Base-by-base conservation (phyloP, 768 basidiomycete species). In the Rhizopogon vulgaris region DNA sequence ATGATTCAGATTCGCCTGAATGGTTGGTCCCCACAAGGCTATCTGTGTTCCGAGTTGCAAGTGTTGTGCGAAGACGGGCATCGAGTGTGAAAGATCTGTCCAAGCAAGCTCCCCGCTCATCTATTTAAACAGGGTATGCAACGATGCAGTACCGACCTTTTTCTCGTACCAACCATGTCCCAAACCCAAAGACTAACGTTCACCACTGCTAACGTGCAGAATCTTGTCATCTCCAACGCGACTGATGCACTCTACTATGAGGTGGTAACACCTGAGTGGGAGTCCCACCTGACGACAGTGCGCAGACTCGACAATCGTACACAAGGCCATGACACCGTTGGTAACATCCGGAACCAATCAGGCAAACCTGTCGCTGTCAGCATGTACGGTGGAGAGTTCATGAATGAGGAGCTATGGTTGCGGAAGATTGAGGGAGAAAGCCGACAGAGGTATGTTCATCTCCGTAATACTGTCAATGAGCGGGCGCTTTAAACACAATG, bases 171-270 rank as follows among this genome's bases (percentile, higher is more conserved):
- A 24, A 14, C 36, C 56, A 57, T 60, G 56, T 58, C 69, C 46
- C 62, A 70, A 42, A 61, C 69, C 42, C 62, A 70, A 42, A 61
- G 61, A 49, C 68, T 74, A 30, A 58, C 60, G 34, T 63, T 74
- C 42, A 74, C 72, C 41, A 75, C 72, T 47, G 64, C 71, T 38
- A 63, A 58, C 43, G 48, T 72, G 47, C 64, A 62, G 49, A 73
- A 71, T 52, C 66, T 71, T 55, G 60, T 71, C 37, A 64, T 73
- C 46, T 65, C 73, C 37, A 73, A 69, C 51, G 60, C 53, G 32
- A 64, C 60, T 51, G 73, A 75, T 55, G 60, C 59, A 53, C 60
- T 71, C 49, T 72, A 70, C 64, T 75, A 69, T 52, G 74, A 74
- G 51, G 57, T 74, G 50, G 61, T 66, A 36, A 75, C 72, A 30